phyloP scores from a whole-genome alignment of 192 early-diverging fungal genomes.

The Rhizophagus clarus region DNA sequence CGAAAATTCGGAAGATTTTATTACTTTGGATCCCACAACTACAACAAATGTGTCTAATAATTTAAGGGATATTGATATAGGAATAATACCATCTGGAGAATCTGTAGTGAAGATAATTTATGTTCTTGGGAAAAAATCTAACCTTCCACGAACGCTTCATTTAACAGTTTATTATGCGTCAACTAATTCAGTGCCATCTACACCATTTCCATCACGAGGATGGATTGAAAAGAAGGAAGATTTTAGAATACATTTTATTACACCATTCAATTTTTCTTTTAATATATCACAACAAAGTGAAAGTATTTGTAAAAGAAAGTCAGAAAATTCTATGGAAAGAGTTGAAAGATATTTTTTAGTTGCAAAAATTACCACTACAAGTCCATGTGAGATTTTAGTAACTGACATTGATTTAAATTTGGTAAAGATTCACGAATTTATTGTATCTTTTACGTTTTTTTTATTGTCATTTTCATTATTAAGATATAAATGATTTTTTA shows the following conservation, averaged over 20 bases:
- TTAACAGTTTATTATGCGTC: slow-evolving; percentile 46
- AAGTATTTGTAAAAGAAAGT: slow-evolving; percentile 14
- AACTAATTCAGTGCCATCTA: slow-evolving; percentile 33
- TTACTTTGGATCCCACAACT: slow-evolving; percentile 18
- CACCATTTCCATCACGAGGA: slow-evolving; percentile 32
- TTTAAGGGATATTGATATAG: slow-evolving; percentile 47
- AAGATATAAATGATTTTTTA: background rate
- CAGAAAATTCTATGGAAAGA: slow-evolving; percentile 30
- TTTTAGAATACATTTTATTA: slow-evolving; percentile 54
- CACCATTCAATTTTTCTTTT: slow-evolving; percentile 57
- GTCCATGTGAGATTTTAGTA: slow-evolving; percentile 56
- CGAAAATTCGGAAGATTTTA: slow-evolving; percentile 32
- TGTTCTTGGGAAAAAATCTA: slow-evolving; percentile 32
- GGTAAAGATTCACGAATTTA: slow-evolving; percentile 5
- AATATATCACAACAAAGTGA: slow-evolving; percentile 34
- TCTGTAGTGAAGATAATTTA: slow-evolving; percentile 35
- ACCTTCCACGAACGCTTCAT: slow-evolving; percentile 36
- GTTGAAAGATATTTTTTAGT: slow-evolving; percentile 41
- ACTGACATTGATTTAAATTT: slow-evolving; percentile 42
- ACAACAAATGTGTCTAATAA: background rate
- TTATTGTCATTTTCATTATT: background rate
- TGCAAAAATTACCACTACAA: slow-evolving; percentile 39
- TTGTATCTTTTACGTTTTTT: slow-evolving; percentile 34
- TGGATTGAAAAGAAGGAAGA: slow-evolving; percentile 61
- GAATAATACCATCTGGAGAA: slow-evolving; percentile 44